Base-by-base conservation (phyloP, 768 basidiomycete species). In the Pleurotus pulmonarius region DNA sequence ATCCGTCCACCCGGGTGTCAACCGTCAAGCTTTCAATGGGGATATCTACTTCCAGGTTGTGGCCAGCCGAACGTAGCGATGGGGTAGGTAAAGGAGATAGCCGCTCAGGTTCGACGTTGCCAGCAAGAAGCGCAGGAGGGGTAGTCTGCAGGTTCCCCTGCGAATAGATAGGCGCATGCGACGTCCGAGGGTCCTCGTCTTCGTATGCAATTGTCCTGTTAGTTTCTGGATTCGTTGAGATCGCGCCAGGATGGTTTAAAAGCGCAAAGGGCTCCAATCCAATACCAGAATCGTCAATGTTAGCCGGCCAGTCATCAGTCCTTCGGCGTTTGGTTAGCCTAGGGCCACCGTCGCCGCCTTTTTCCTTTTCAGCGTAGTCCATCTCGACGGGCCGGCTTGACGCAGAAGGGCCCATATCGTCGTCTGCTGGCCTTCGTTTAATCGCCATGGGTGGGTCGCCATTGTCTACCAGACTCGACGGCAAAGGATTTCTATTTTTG, bases 201-300 rank as follows among this genome's bases (percentile, higher is more conserved):
- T 16, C n/a, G 4, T 44, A n/a, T n/a, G n/a, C 11, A 11, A n/a
- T 22, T 11, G 41, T 5, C n/a, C 41, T 16, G n/a, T 3, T 22
- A 2, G n/a, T 12, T n/a, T 44, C 41, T 7, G 20, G 41, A 44
- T 44, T 11, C 2, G 13, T 22, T 8, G 20, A 16, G n/a, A 7
- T 1, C 0, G n/a, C n/a, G 7, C 41, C 41, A 44, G 41, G 2
- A 7, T n/a, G n/a, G 7, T n/a, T 44, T 2, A 63, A 56, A 13
- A 64, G 61, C 9, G 56, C 45, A 46, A 66, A 66, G 18, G 56
- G 60, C 20, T 55, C 13, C 9, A 55, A 37, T 20, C 63, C 60
- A 46, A 51, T 15, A n/a, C 52, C 53, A 48, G 34, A 53, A 43
- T 61, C 44, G 4, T 63, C 65, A 51, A 65, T 59, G 39, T 12